Evolutionary conservation across 805 yeast genomes (phyloP), one percentile per base, ranked within the genome.

Genomic region (Phaffomyces opuntiae): DNA sequence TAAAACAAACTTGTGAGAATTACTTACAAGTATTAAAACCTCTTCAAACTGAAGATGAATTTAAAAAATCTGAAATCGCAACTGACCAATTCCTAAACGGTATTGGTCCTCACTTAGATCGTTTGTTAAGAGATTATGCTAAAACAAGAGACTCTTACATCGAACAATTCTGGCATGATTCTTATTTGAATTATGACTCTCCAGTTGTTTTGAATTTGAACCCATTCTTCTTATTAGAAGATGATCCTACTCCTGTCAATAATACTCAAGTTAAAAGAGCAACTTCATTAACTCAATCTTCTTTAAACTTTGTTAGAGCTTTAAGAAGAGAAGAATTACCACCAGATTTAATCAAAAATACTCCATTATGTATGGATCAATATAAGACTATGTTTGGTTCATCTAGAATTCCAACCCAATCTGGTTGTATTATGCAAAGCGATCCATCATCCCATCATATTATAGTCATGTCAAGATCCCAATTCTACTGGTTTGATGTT

Each of bases 401-500:
- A 26, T 76, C 95, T 3, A 73, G 97, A 60, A 83, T 89, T 50
- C 96, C 97, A 40, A 83, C 93, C 1, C 72, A 74, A 21, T 73
- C 77, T 3, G 95, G 95, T 4, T 89, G 97, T 63, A 78, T 85
- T 46, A 80, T 89, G 81, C 96, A 88, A 64, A 77, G 87, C 1
- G 96, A 87, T 63, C 61, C 73, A 8, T 70, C 79, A 9, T 80
- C 93, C 2, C 84, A 80, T 56, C 96, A 89, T 63, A 79, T 89
- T 34, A 82, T 88, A 9, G 90, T 89, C 14, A 67, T 87, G 62
- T 81, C 87, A 50, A 81, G 85, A 57, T 85, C 95, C 2, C 96
- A 89, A 64, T 87, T 88, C 63, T 89, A 89, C 66, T 89, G 96
- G 96, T 89, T 89, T 61, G 96, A 89, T 60, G 97, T 89, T 2